Percentiles rank a stretch among this genome's conserved stretches.
These are phyloP conservation scores for Stereocaulon alpinum DNA, from an alignment of 495 filamentous ascomycete species.

Conservation along the genomic window DNA sequence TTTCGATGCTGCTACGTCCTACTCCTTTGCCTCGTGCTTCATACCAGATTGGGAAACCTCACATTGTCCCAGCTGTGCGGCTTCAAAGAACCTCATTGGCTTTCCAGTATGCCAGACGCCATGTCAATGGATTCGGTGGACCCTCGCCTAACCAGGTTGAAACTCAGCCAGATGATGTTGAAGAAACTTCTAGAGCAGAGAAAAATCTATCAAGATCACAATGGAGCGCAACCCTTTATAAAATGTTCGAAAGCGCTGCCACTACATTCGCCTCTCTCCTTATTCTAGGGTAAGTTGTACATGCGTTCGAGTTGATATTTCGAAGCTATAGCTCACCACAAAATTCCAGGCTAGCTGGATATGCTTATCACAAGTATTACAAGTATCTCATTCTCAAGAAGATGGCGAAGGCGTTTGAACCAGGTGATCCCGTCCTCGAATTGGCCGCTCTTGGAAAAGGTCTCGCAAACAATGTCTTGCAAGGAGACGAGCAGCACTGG, in stretches of 20 bases:
- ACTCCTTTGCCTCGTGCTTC: background rate
- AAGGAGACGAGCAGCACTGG: constrained; percentile 58
- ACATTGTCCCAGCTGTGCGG: background rate
- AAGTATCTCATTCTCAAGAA: constrained; percentile 81
- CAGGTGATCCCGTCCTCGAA: constrained; percentile 84
- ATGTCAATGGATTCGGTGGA: constrained; percentile 17
- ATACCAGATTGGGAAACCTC: background rate
- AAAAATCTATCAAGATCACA: background rate
- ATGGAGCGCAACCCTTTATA: constrained; percentile 48
- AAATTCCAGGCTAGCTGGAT: constrained; percentile 55
- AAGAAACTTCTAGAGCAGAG: background rate
- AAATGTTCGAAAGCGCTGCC: constrained; percentile 74
- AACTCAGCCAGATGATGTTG: constrained; percentile 4
- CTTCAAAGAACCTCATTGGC: background rate
- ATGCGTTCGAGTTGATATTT: background rate
- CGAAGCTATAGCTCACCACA: constrained; percentile 18
- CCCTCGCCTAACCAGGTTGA: constrained; percentile 14
- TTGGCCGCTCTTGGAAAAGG: constrained; percentile 61
- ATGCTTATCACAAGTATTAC: constrained; percentile 80
- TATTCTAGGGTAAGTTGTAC: constrained; percentile 55
- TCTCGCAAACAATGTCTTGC: constrained; percentile 12
- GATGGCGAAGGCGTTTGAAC: constrained; percentile 86
- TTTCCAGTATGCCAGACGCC: background rate
- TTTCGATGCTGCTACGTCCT: background rate
- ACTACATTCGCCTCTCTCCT: constrained; percentile 81